Evolutionary conservation across 2,329 filamentous ascomycete genomes (phyloP), one percentile per base, ranked within the genome.

Genomic region (Xylaria sp.): DNA sequence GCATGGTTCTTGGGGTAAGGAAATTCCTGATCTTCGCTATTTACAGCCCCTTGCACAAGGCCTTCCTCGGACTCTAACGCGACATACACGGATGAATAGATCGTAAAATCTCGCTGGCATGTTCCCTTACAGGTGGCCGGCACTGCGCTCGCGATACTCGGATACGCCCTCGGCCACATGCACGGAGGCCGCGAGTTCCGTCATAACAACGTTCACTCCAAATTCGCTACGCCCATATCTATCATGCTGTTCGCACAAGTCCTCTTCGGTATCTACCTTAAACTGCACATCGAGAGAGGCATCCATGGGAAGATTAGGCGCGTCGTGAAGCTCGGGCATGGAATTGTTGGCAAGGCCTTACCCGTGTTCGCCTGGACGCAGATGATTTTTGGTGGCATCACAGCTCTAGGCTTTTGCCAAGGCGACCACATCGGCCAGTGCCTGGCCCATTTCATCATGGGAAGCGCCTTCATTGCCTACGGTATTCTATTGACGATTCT

Each of bases 391-490:
- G 96, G 96, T 60, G 96, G 94, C 48, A 98, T 99, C 77, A 95
- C 95, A 0, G 87, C 92, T 3, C 85, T 97, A 65, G 96, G 96
- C 25, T 98, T 97, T 84, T 99, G 96, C 80, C 92, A 94, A 73
- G 94, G 87, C 63, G 94, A 98, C 67, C 95, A 99, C 78, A 80
- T 94, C 1, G 95, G 94, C 39, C 96, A 99, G 81, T 99, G 96
- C 81, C 83, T 93, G 51, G 96, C 96, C 1, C 96, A 99, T 81
- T 99, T 98, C 81, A 99, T 98, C 81, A 99, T 99, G 96, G 96
- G 96, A 54, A 92, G 92, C 74, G 94, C 95, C 0, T 99, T 99
- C 79, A 95, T 99, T 74, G 96, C 88, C 37, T 99, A 99, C 77
- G 96, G 93, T 34, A 92, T 98, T 64, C 80, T 97, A 46, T 86